A percentile compares a stretch with the other conserved stretches of the same genome.
phyloP scores from a whole-genome alignment of 2,329 filamentous ascomycete genomes.

The Sporothrix curviconia region DNA sequence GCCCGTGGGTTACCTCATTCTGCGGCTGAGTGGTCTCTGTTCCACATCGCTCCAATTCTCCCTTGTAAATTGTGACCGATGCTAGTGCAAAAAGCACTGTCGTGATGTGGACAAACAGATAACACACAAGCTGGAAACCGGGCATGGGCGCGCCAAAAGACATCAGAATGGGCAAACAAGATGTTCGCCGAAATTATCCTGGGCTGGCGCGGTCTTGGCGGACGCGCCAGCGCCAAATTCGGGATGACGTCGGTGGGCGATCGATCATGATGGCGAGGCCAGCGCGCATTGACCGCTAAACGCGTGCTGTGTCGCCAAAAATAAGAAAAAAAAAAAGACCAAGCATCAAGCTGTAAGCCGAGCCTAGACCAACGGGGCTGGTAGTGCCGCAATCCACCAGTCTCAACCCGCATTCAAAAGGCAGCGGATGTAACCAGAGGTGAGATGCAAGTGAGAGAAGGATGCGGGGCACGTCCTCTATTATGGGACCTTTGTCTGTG shows the following conservation, averaged over 20 bases:
- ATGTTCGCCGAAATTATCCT: conserved; percentile 1
- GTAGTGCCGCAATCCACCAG: too few species aligned
- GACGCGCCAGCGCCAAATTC: conserved; percentile 9
- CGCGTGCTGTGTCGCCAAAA: too few species aligned
- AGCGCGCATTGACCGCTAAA: too few species aligned
- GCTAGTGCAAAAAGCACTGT: conserved; percentile 4
- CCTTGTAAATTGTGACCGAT: background rate
- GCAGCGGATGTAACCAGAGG: too few species aligned
- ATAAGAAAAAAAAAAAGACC: too few species aligned
- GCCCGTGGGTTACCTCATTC: conserved; percentile 7
- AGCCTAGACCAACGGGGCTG: too few species aligned
- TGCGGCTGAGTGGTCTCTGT: background rate
- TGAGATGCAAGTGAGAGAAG: too few species aligned
- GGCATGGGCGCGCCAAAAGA: background rate
- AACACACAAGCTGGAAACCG: background rate
- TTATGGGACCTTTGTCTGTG: too few species aligned
- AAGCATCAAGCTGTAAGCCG: too few species aligned
- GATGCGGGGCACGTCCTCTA: too few species aligned
- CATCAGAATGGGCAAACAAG: background rate
- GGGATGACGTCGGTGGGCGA: conserved; percentile 16
- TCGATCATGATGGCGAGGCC: conserved; percentile 3
- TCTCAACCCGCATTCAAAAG: too few species aligned
- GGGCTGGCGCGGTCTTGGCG: conserved; percentile 11
- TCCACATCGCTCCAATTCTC: background rate
- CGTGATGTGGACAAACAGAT: background rate